These are phyloP conservation scores for Nakaseomyces delphensis DNA, from an alignment of 1,139 yeast genomes.

Conservation along the genomic window DNA sequence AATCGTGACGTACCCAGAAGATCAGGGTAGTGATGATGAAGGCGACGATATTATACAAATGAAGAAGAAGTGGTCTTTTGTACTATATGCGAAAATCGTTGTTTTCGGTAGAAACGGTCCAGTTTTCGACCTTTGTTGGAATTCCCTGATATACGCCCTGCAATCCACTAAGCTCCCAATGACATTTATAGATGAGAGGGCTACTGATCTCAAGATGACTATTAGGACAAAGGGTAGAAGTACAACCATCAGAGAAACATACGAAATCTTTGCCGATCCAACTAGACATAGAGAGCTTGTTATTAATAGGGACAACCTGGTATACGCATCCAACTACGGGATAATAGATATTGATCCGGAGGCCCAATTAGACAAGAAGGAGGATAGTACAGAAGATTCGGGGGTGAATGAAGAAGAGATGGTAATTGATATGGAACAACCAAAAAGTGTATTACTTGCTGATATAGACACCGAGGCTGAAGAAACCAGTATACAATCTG, in stretches of 20 bases:
- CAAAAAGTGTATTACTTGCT: constrained; percentile 41
- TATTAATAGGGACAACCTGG: constrained; percentile 35
- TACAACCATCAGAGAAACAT: constrained; percentile 39
- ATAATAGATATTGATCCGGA: constrained; percentile 39
- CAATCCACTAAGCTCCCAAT: constrained; percentile 54
- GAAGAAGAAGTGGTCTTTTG: constrained; percentile 48
- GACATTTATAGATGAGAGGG: constrained; percentile 53
- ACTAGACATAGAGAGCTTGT: constrained; percentile 29
- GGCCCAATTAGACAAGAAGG: constrained; percentile 31
- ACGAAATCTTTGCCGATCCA: constrained; percentile 40
- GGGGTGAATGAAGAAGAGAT: constrained; percentile 28
- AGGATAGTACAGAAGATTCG: constrained; percentile 24
- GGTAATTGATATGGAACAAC: constrained; percentile 26
- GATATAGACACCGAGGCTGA: constrained; percentile 80
- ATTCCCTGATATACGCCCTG: constrained; percentile 58
- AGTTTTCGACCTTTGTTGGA: constrained; percentile 68
- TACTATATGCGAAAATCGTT: constrained; percentile 63
- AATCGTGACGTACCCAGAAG: constrained; percentile 37
- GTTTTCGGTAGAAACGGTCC: constrained; percentile 81
- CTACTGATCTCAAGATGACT: constrained; percentile 43
- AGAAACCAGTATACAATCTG: constrained; percentile 38
- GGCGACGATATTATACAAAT: constrained; percentile 7
- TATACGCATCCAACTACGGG: constrained; percentile 60
- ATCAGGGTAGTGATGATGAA: constrained; percentile 23
- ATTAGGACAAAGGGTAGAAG: constrained; percentile 45